These are phyloP conservation scores for Sungouiella thailandica DNA, from an alignment of 805 yeast genomes.

Conservation along the genomic window DNA sequence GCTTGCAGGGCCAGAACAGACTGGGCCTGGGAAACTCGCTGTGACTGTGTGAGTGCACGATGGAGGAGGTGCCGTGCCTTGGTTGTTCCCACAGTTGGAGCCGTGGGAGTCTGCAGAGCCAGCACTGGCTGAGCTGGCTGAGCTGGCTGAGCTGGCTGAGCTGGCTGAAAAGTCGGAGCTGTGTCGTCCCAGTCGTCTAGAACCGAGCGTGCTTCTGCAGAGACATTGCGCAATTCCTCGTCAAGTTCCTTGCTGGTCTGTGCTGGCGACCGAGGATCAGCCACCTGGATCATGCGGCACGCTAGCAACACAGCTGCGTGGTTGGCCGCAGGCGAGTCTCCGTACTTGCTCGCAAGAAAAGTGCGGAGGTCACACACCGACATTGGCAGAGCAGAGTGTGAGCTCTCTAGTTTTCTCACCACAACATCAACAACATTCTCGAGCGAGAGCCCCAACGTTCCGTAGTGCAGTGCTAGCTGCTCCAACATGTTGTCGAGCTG, in stretches of 20 bases:
- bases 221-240: background rate
- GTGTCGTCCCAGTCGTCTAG: slow-evolving; percentile 1
- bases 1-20: no score
- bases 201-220: background rate
- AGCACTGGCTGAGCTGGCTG: no score
- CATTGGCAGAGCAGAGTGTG: background rate
- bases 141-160: no score
- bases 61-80: background rate
- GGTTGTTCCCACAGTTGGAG: background rate
- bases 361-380: background rate
- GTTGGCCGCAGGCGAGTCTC: background rate
- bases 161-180: no score
- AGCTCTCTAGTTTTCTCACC: no score
- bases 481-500: slow-evolving; percentile 38
- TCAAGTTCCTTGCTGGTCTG: background rate
- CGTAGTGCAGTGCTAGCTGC: slow-evolving; percentile 17
- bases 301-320: slow-evolving; percentile 2
- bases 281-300: slow-evolving; percentile 1
- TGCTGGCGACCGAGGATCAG: no score
- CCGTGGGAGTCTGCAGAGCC: background rate
- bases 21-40: no score
- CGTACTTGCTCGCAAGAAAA: background rate
- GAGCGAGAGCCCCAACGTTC: background rate
- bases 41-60: background rate
- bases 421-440: background rate